Evolutionary conservation across 805 yeast genomes (phyloP).

Genomic region (Komagataella populi): DNA sequence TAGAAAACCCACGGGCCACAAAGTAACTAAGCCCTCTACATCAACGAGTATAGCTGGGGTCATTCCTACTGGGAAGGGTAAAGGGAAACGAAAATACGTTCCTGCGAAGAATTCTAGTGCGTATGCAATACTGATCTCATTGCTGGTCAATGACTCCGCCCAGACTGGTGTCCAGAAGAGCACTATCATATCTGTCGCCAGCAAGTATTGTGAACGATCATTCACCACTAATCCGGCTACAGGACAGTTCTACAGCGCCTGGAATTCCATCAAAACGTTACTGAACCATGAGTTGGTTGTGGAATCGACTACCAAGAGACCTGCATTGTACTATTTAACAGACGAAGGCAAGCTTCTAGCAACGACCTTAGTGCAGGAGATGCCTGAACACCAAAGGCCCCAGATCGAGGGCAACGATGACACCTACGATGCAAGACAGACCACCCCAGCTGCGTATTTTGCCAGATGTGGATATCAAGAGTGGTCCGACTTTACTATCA

Average conservation of each 20-base stretch:
- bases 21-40: conserved; percentile 1
- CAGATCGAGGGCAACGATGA: not conserved
- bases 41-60: not conserved
- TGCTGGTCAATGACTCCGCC: conserved; percentile 33
- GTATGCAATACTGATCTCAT: conserved; percentile 61
- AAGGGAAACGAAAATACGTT: conserved; percentile 30
- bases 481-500: conserved; percentile 41
- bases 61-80: conserved; percentile 1
- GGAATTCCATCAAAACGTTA: conserved; percentile 58
- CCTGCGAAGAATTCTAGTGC: conserved; percentile 76
- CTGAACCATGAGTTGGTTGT: conserved; percentile 43
- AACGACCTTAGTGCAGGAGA: conserved; percentile 33
- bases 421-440: not conserved
- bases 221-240: conserved; percentile 48
- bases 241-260: conserved; percentile 57
- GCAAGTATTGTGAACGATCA: conserved; percentile 41
- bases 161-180: conserved; percentile 50
- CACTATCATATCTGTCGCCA: conserved; percentile 39
- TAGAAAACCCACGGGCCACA: conserved; percentile 2
- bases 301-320: conserved; percentile 34
- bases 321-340: conserved; percentile 47
- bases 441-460: not conserved
- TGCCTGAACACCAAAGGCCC: conserved; percentile 9
- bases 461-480: conserved; percentile 40
- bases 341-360: conserved; percentile 62